Evolutionary conservation across 441 rosid genomes (phyloP), one percentile per base, ranked within the genome.

Genomic region (Arabidopsis hybrid): DNA sequence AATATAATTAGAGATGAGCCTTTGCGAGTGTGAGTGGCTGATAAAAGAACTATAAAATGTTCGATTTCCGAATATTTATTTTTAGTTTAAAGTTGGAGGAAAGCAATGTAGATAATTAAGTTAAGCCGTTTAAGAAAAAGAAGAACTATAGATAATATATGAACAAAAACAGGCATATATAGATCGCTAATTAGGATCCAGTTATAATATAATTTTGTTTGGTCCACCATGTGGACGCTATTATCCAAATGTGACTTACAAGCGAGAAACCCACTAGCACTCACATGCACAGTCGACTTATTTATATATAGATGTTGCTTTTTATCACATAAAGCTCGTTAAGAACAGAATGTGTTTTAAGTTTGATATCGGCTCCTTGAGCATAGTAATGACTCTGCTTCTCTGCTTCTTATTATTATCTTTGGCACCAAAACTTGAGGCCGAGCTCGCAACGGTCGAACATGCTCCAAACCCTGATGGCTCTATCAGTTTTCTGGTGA

Each of bases 401-500:
- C 29, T 53, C 47, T 58, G 49, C 7, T 40, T 60, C 50, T 40
- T 60, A 13, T 7, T 60, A 21, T 40, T 60, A 60, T 60, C 13
- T 45, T 4, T 72, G 12, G 69, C 39, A 11, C 61, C 65, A 16
- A 53, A 65, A 62, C 58, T 46, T 70, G 11, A 57, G 62, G 85
- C 83, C 9, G 76, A 80, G 64, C 80, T 83, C 57, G 62, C 56
- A 32, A 69, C 47, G 38, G 17, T 85, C 17, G 53, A 79, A 60
- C 88, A 84, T 29, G 38, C 77, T 11, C 45, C 64, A 2, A 83
- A 84, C 65, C 64, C 61, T 1, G 83, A 87, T 36, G 79, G 80
- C 9, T 81, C 84, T 0, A 72, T 84, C 18, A 85, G 78, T 75
- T 77, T 88, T 67, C 53, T 88, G 80, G 92, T 83, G 7, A 53